These are phyloP conservation scores for Trichoderma sp. DNA, from an alignment of 2,329 filamentous ascomycete species.

Conservation along the genomic window DNA sequence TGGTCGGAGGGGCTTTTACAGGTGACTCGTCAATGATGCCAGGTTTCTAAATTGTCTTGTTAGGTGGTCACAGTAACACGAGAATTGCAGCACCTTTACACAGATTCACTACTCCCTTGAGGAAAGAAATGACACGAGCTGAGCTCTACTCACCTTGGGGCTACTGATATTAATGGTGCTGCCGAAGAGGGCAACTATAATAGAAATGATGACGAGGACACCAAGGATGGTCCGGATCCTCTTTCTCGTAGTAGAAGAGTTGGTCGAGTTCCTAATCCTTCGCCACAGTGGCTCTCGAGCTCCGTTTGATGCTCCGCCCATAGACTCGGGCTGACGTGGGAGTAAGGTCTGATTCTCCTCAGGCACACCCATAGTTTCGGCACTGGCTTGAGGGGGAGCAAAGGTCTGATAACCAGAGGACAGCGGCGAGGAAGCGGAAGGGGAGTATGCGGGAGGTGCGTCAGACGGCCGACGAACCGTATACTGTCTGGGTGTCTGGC, in stretches of 20 bases:
- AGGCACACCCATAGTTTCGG: conserved; percentile 39
- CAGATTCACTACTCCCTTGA: not conserved
- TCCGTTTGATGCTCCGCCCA: conserved; percentile 37
- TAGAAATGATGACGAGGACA: conserved; percentile 34
- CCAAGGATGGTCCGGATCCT: conserved; percentile 34
- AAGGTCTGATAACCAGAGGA: conserved; percentile 46
- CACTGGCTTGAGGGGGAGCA: conserved; percentile 23
- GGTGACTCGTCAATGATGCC: conserved; percentile 27
- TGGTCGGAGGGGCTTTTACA: conserved; percentile 25
- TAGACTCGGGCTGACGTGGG: conserved; percentile 45
- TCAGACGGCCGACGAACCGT: conserved; percentile 33
- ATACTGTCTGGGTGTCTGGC: conserved; percentile 21
- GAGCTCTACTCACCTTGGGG: conserved; percentile 33
- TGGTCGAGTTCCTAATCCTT: conserved; percentile 28
- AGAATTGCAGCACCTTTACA: not conserved
- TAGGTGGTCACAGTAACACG: not conserved
- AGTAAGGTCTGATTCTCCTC: conserved; percentile 46
- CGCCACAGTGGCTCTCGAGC: conserved; percentile 29
- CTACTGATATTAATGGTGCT: conserved; percentile 18
- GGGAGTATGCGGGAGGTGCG: conserved; percentile 53
- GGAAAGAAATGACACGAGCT: not conserved
- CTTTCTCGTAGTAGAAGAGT: conserved; percentile 26
- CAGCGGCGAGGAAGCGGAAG: conserved; percentile 37
- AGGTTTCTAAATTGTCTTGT: conserved; percentile 21
- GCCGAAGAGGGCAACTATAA: conserved; percentile 32